Percentiles rank a stretch among this genome's conserved stretches.
Conservation (phyloP, 2,329 filamentous ascomycete genomes). For the Clarireedia monteithiana region DNA sequence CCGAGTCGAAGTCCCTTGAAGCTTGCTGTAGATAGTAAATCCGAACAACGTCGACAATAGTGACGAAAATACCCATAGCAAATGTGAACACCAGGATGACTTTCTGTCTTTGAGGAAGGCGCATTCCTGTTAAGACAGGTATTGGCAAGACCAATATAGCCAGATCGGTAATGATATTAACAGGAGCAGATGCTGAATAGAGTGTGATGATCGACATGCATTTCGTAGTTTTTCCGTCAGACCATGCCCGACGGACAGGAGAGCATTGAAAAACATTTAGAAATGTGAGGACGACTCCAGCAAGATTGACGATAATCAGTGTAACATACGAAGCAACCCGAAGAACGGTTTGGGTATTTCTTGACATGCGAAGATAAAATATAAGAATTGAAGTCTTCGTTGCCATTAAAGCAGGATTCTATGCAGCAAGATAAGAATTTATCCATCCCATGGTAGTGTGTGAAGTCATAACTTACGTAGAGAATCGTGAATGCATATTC, state of each 20-base stretch:
- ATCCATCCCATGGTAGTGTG: background rate
- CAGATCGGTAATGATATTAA: constrained; percentile 88
- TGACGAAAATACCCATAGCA: constrained; percentile 77
- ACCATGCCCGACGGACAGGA: constrained; percentile 65
- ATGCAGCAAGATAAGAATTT: background rate
- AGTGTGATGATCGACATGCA: constrained; percentile 51
- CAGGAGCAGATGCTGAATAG: constrained; percentile 69
- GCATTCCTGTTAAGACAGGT: constrained; percentile 80
- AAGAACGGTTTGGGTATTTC: constrained; percentile 67
- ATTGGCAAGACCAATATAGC: constrained; percentile 83
- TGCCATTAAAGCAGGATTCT: constrained; percentile 85
- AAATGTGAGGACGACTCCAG: constrained; percentile 72
- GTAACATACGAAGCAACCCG: constrained; percentile 76
- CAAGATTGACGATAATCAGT: constrained; percentile 68
- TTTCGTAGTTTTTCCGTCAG: constrained; percentile 23
- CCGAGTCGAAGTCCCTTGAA: constrained; percentile 9
- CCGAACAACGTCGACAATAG: constrained; percentile 78
- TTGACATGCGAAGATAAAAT: constrained; percentile 80
- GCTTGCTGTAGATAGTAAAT: constrained; percentile 76
- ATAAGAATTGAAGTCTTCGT: constrained; percentile 89
- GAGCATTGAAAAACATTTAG: constrained; percentile 82
- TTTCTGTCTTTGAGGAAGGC: constrained; percentile 77
- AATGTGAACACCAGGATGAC: constrained; percentile 82
- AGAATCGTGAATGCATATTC: constrained; percentile 60
- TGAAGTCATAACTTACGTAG: constrained; percentile 39